phyloP scores from a whole-genome alignment of 179 eudicot species.

The Beta corolliflora region DNA sequence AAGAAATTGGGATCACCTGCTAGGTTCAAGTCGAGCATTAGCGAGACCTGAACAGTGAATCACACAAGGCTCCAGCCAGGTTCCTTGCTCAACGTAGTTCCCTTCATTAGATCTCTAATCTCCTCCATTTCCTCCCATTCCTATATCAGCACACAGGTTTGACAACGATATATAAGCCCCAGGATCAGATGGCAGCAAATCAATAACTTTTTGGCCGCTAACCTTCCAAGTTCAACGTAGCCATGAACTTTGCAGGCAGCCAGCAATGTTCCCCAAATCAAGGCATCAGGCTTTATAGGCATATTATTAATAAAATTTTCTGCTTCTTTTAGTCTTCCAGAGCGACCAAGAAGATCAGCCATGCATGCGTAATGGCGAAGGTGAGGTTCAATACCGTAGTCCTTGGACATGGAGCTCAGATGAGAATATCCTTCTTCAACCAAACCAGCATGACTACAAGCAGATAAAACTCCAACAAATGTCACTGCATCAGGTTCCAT shows the following conservation, averaged over 20 bases:
- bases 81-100: constrained; percentile 59
- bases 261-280: constrained; percentile 76
- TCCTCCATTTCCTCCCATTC: constrained; percentile 76
- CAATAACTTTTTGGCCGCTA: constrained; percentile 67
- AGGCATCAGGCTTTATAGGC: constrained; percentile 65
- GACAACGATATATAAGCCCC: constrained; percentile 64
- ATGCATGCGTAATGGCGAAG: constrained; percentile 74
- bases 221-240: constrained; percentile 60
- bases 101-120: constrained; percentile 58
- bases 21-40: neutral
- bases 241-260: constrained; percentile 88
- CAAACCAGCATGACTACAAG: constrained; percentile 86
- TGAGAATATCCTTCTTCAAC: constrained; percentile 78
- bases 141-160: constrained; percentile 73
- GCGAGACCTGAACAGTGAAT: constrained; percentile 1
- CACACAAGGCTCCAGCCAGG: constrained; percentile 80
- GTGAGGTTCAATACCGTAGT: constrained; percentile 61
- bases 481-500: constrained; percentile 78
- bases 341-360: constrained; percentile 88
- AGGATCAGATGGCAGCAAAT: constrained; percentile 59
- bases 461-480: constrained; percentile 74
- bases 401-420: constrained; percentile 65
- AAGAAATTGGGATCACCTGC: neutral
- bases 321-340: constrained; percentile 78
- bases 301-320: constrained; percentile 54